Conservation (phyloP, 768 basidiomycete genomes). For the Phlebiopsis flavidoalba region DNA sequence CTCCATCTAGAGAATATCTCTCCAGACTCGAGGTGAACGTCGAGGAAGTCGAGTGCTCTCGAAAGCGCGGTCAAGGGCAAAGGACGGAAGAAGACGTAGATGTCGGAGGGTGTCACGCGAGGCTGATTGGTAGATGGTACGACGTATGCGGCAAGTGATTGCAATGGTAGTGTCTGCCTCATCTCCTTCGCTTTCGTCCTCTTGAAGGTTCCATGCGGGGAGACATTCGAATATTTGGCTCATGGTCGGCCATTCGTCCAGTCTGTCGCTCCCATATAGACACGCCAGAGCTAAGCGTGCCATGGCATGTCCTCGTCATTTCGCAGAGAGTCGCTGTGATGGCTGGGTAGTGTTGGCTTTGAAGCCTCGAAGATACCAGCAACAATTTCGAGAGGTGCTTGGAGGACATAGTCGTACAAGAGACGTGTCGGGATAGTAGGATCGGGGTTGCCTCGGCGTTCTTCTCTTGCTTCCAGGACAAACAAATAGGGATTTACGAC, state of each 20-base stretch:
- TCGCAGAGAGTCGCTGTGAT: conserved; percentile 64
- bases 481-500: conserved; percentile 92
- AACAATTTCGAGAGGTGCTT: conserved; percentile 59
- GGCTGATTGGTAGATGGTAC: conserved; percentile 62
- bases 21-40: conserved; percentile 90
- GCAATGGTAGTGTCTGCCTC: conserved; percentile 77
- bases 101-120: conserved; percentile 56
- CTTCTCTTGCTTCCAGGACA: conserved; percentile 83
- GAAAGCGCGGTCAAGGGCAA: conserved; percentile 73
- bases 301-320: conserved; percentile 78
- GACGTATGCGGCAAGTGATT: conserved; percentile 77
- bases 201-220: conserved; percentile 77
- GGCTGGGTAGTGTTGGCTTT: conserved; percentile 75
- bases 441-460: conserved; percentile 73
- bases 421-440: conserved; percentile 56
- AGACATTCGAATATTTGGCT: conserved; percentile 93
- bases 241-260: conserved; percentile 79
- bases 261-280: conserved; percentile 75
- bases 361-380: conserved; percentile 84
- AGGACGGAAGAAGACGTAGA: conserved; percentile 79
- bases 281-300: conserved; percentile 83
- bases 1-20: conserved; percentile 90
- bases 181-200: conserved; percentile 62
- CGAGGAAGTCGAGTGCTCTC: conserved; percentile 81
- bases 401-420: conserved; percentile 69